phyloP scores from a whole-genome alignment of 1,284 basidiomycete species.

The Ustilago trichophora region DNA sequence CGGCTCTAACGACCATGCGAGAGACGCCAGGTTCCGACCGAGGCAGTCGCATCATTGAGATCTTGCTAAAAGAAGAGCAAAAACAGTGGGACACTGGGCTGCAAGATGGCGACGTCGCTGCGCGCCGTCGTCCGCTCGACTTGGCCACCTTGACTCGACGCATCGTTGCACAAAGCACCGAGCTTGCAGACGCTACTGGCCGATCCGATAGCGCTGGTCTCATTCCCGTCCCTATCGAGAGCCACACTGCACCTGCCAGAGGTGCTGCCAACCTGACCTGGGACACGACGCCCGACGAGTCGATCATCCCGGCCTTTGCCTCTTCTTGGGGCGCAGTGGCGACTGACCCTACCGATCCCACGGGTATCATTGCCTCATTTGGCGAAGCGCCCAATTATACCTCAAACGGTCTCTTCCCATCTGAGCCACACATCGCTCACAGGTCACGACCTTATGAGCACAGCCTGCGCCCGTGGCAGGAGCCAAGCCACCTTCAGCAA shows the following conservation, averaged over 20 bases:
- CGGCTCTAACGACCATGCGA: slow-evolving; percentile 31
- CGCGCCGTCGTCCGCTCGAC: slow-evolving; percentile 4
- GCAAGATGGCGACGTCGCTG: not conserved
- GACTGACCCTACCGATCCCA: slow-evolving; percentile 14
- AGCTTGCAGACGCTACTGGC: not conserved
- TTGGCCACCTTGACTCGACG: slow-evolving; percentile 16
- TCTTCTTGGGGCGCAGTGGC: slow-evolving; percentile 15
- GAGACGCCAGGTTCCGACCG: slow-evolving; percentile 40
- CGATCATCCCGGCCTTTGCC: slow-evolving; percentile 23
- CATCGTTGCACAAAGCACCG: slow-evolving; percentile 14
- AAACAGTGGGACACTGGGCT: slow-evolving; percentile 15
- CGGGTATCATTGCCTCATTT: not conserved
- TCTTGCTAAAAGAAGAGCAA: slow-evolving; percentile 44
- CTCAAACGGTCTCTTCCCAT: not conserved
- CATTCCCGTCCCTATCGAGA: not conserved
- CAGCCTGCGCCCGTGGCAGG: slow-evolving; percentile 33
- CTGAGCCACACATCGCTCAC: not conserved
- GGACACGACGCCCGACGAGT: slow-evolving; percentile 28
- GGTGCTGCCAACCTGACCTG: slow-evolving; percentile 19
- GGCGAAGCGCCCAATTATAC: not conserved
- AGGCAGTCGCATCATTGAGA: slow-evolving; percentile 48
- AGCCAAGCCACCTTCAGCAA: slow-evolving; percentile 8
- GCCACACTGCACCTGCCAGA: slow-evolving; percentile 3
- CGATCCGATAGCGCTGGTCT: not conserved
- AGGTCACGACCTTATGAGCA: slow-evolving; percentile 22